Evolutionary conservation across 2,329 filamentous ascomycete genomes (phyloP), one percentile per base, ranked within the genome.

Genomic region (Colletotrichum acutatum): DNA sequence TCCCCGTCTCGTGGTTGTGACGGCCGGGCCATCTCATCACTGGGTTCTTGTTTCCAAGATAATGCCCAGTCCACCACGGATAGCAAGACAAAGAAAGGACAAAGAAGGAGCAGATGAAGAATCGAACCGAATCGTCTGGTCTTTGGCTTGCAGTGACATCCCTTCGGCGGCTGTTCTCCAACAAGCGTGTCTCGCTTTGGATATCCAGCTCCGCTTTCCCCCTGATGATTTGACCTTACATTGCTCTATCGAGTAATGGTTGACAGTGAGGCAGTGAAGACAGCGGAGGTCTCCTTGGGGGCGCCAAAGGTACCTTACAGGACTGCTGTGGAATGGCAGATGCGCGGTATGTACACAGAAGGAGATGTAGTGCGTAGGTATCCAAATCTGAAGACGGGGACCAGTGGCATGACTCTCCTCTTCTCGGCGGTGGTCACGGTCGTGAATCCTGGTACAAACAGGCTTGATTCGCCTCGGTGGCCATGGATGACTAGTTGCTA

Each of bases 291-390:
- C 11, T 59, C n/a, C 12, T 49, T 66, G 60, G 46, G 60, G 52
- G 71, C 54, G 67, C 49, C 71, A 67, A 64, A 74, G 37, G 71
- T 71, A 62, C 68, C 68, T 74, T 63, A 67, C 68, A 68, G 68
- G 37, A 53, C 71, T 72, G 68, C 68, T 67, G 42, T 66, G 61
- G 62, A 66, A 72, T 63, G 66, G 28, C 54, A 62, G 60, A 70
- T 70, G 60, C 60, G 60, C 26, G 46, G 32, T 65, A 57, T 54
- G 66, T 70, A 66, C 66, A 53, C 59, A 32, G 58, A 63, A 52
- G 53, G 58, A 66, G 60, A 56, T 16, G 30, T 22, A 28, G 14
- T 56, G 22, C 49, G 60, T 52, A 57, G 34, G 24, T 52, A 22
- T 56, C 57, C 56, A 37, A 54, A 53, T 66, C 28, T 54, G 37